Conservation (phyloP, 805 yeast species). For the Teunomyces aglyptinius region DNA sequence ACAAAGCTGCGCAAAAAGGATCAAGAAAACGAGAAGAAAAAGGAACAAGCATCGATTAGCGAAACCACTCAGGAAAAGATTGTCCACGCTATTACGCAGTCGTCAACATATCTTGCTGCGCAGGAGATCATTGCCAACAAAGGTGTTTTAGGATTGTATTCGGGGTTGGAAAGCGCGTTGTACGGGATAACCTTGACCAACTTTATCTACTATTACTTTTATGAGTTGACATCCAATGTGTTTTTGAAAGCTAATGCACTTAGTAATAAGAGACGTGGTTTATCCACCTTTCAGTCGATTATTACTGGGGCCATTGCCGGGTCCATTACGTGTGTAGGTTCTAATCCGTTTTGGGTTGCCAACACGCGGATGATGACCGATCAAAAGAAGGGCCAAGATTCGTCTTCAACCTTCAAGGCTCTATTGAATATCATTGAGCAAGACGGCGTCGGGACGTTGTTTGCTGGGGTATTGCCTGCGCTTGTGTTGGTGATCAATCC, state of each 20-base stretch:
- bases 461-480: slow-evolving; percentile 88
- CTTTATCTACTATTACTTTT: slow-evolving; percentile 86
- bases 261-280: slow-evolving; percentile 31
- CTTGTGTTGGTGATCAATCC: slow-evolving; percentile 84
- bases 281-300: slow-evolving; percentile 66
- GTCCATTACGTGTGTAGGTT: slow-evolving; percentile 71
- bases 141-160: slow-evolving; percentile 68
- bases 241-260: slow-evolving; percentile 36
- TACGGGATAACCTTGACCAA: slow-evolving; percentile 85
- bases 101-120: slow-evolving; percentile 27
- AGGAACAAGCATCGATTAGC: slow-evolving; percentile 12
- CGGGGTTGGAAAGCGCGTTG: slow-evolving; percentile 86
- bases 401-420: slow-evolving; percentile 51
- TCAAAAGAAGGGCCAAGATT: slow-evolving; percentile 24
- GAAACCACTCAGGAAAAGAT: slow-evolving; percentile 16
- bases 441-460: slow-evolving; percentile 71
- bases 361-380: slow-evolving; percentile 83
- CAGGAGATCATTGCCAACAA: slow-evolving; percentile 50
- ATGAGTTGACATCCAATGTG: slow-evolving; percentile 62
- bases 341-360: slow-evolving; percentile 95
- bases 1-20: slow-evolving; percentile 43
- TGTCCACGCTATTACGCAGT: slow-evolving; percentile 12
- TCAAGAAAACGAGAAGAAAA: slow-evolving; percentile 7
- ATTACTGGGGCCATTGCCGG: slow-evolving; percentile 85
- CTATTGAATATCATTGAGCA: slow-evolving; percentile 60